Evolutionary conservation across 2,329 filamentous ascomycete genomes (phyloP).

Genomic region (Lomentospora prolificans): DNA sequence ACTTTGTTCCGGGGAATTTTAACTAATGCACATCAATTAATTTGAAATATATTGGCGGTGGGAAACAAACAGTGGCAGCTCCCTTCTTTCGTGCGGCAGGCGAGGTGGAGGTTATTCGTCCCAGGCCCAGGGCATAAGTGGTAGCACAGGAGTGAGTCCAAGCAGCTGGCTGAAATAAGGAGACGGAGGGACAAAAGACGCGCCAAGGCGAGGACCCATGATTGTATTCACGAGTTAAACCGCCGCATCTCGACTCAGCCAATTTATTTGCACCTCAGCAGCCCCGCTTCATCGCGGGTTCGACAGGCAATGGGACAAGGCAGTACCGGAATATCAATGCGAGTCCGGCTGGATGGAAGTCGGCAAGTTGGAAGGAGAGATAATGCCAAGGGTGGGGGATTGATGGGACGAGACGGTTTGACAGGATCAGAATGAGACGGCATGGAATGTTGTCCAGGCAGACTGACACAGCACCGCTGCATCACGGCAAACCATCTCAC

Average conservation of each 20-base stretch:
- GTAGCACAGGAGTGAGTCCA: background rate
- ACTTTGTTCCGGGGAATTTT: constrained; percentile 7
- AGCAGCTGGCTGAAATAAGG: background rate
- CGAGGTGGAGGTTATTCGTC: background rate
- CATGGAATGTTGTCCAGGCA: too few species aligned
- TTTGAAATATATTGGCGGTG: constrained; percentile 1
- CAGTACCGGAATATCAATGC: background rate
- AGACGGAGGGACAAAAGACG: background rate
- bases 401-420: background rate
- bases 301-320: background rate
- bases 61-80: background rate
- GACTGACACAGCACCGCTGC: too few species aligned
- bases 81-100: background rate
- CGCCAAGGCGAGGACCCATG: background rate
- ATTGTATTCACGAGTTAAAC: background rate
- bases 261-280: background rate
- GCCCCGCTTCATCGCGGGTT: background rate
- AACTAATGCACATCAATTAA: constrained; percentile 2
- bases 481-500: too few species aligned
- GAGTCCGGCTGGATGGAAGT: background rate
- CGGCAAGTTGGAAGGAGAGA: background rate
- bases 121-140: too few species aligned
- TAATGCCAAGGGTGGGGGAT: background rate
- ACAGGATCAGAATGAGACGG: too few species aligned
- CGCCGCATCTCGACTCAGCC: background rate